Base-by-base conservation (phyloP, 2,329 filamentous ascomycete genomes). In the Bipolaris oryzae region DNA sequence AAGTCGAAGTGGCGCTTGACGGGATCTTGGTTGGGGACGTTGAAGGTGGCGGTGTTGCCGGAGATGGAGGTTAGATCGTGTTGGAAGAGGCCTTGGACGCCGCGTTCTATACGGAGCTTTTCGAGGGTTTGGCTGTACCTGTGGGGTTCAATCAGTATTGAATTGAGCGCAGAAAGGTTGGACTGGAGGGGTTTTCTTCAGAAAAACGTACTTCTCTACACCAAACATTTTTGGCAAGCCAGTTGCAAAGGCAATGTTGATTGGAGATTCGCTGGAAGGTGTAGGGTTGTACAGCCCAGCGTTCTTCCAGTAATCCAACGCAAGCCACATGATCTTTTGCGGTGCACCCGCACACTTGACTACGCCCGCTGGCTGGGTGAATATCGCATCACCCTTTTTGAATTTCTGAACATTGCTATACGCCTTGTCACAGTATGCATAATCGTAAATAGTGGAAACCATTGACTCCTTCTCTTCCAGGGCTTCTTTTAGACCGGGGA, bases 311-410 rank as follows among this genome's bases (percentile, higher is more conserved):
- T 72, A 64, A 38, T 78, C 76, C 56, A 71, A 63, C 1, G 75
- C 75, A n/a, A 78, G 70, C 76, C 76, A 78, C 76, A 78, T 78
- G 44, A 75, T 68, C 50, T 78, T 78, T 50, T 78, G 76, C 1
- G 76, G 76, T 3, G 72, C 76, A 39, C 76, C 76, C 7, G 75
- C 76, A 49, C 76, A 78, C 56, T 78, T 78, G 35, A 78, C 66
- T 1, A 75, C 64, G n/a, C 76, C 76, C 5, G 71, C 67, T 3
- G 76, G 76, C 35, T 77, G 74, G 1, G 75, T 76, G 58, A 78
- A 78, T 21, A 78, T 66, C 6, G 75, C 76, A 15, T 65, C 62
- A 9, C 76, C 76, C 43, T 72, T 72, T 4, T 64, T 57, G 61
- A 77, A 67, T 16, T 64, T 63, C 38, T 73, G 44, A 31, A 77